Base-by-base conservation (phyloP, 805 yeast genomes). In the Candida morakotiae region DNA sequence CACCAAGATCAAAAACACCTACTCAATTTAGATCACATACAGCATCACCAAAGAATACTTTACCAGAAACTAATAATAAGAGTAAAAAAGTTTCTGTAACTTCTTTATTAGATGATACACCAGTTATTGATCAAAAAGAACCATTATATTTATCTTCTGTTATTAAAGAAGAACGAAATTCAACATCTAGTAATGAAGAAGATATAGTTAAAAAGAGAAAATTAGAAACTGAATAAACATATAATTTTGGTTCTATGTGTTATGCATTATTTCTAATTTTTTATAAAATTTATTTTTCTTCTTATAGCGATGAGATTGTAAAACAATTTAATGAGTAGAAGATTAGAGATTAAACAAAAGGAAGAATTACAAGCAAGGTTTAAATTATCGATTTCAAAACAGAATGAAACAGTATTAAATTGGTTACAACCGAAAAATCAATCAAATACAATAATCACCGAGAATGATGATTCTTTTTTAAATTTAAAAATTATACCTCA, bases 361-460 rank as follows among this genome's bases (percentile, higher is more conserved):
- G 71, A 73, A 40, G 65, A 63, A 20, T 55, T 75, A 3, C 79
- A 71, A 41, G 62, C 73, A 11, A 58, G 58, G 37, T 67, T 75
- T 44, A 75, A 70, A 47, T 55, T 69, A 5, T 67, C 72, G 4
- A 51, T 75, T 5, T 44, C 63, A 3, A 57, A 58, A 21, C 63
- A 61, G 13, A 66, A 62, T 39, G 42, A 50, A 6, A 56, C 52
- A 26, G 67, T 67, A 1, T 34, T 55, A 23, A 59, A 65, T 16
- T 73, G 78, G 79, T 50, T 69, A 30, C 50, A 41, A 13, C 42
- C 53, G 3, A 24, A 35, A 11, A 15, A 21, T 9, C 23, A 32
- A 15, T 14, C 20, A n/a, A 40, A 36, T 15, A 5, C 39, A 5
- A 19, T 25, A n/a, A n/a, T n/a, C n/a, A 25, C 19, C 5, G 23